Percentiles rank a stretch among this genome's conserved stretches.
These are phyloP conservation scores for Euphorbia corollata DNA, from an alignment of 441 rosid genomes.

Conservation along the genomic window DNA sequence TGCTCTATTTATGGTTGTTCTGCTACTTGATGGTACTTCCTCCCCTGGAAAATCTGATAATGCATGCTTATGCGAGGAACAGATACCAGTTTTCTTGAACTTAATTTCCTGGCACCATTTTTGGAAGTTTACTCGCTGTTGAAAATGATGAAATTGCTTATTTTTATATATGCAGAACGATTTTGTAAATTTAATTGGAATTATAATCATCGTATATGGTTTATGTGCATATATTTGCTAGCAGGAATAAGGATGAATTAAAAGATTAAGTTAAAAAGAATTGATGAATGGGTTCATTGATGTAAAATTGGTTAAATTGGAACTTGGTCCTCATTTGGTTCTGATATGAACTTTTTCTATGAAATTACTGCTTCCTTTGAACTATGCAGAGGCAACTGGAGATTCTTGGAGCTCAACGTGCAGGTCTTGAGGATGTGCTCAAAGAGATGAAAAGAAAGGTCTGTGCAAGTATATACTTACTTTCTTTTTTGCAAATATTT, in stretches of 20 bases:
- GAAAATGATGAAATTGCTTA: background rate
- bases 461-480: conserved; percentile 11
- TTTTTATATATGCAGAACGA: conserved; percentile 7
- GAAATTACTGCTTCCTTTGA: conserved; percentile 12
- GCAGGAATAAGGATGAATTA: conserved; percentile 11
- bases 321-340: background rate
- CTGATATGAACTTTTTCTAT: conserved; percentile 3
- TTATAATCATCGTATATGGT: background rate
- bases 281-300: background rate
- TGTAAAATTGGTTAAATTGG: background rate
- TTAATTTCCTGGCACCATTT: background rate
- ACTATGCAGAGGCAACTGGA: conserved; percentile 83
- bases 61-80: conserved; percentile 9
- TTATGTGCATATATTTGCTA: background rate
- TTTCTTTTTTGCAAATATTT: conserved; percentile 11
- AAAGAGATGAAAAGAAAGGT: conserved; percentile 98
- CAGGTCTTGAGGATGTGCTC: conserved; percentile 97
- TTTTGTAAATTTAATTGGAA: conserved; percentile 1
- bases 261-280: background rate
- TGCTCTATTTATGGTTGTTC: background rate
- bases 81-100: background rate
- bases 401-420: conserved; percentile 90
- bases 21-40: background rate
- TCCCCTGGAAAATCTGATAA: background rate
- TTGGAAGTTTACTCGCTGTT: conserved; percentile 2